Percentiles rank a stretch among this genome's conserved stretches.
These are phyloP conservation scores for Begonia peltatifolia DNA, from an alignment of 306 rosid species.

Conservation along the genomic window DNA sequence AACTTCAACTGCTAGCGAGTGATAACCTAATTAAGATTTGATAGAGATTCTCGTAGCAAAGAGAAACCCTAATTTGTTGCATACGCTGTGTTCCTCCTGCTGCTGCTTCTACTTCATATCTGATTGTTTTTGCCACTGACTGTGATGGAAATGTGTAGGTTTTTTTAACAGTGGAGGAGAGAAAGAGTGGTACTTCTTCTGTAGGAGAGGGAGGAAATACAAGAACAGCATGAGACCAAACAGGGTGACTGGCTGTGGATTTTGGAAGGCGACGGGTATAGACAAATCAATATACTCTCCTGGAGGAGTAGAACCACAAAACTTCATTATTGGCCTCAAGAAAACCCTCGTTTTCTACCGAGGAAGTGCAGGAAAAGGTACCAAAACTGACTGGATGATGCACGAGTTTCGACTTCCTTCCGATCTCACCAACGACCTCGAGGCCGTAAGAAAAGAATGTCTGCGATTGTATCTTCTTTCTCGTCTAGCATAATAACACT, in stretches of 20 bases:
- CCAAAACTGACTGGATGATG: slow-evolving; percentile 99
- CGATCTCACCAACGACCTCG: slow-evolving; percentile 9
- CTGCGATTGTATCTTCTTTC: not conserved
- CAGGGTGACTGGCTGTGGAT: slow-evolving; percentile 21
- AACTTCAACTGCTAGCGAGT: too few relatives aligned
- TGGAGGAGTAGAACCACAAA: slow-evolving; percentile 16
- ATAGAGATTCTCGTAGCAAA: too few relatives aligned
- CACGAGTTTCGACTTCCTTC: slow-evolving; percentile 89
- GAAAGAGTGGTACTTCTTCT: slow-evolving; percentile 26
- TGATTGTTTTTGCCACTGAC: not conserved
- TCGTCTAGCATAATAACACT: not conserved
- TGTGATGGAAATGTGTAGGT: slow-evolving; percentile 6
- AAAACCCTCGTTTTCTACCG: slow-evolving; percentile 76
- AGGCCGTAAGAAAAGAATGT: slow-evolving; percentile 44
- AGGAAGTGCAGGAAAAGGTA: slow-evolving; percentile 82
- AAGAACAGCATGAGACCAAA: slow-evolving; percentile 28
- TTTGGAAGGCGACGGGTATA: slow-evolving; percentile 34
- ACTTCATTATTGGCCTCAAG: slow-evolving; percentile 54
- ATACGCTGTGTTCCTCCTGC: not conserved
- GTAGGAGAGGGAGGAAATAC: slow-evolving; percentile 24
- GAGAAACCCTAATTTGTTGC: too few relatives aligned
- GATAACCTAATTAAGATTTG: too few relatives aligned
- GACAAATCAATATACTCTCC: slow-evolving; percentile 25
- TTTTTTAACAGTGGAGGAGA: slow-evolving; percentile 13
- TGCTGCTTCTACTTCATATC: not conserved